phyloP scores from a whole-genome alignment of 2,329 filamentous ascomycete species.

The Aspergillus quadrilineatus region DNA sequence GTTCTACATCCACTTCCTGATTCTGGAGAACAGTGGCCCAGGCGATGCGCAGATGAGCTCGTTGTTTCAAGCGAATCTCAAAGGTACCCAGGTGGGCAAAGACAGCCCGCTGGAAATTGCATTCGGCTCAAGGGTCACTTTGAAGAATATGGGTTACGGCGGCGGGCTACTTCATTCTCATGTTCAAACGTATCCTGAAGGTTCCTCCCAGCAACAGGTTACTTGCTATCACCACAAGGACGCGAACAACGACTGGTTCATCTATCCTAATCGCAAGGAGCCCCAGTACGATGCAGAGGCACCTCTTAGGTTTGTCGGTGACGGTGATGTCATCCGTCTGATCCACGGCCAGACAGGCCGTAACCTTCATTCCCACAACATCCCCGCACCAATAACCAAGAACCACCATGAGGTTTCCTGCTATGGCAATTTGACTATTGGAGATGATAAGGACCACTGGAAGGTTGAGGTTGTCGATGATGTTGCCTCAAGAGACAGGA shows the following conservation, averaged over 20 bases:
- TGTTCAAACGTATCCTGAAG: constrained; percentile 92
- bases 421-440: constrained; percentile 93
- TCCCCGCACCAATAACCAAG: constrained; percentile 86
- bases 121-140: constrained; percentile 80
- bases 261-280: constrained; percentile 86
- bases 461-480: constrained; percentile 87
- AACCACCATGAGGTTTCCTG: constrained; percentile 87
- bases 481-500: constrained; percentile 80
- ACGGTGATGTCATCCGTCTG: constrained; percentile 77
- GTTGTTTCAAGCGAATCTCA: constrained; percentile 94
- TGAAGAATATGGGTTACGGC: constrained; percentile 99
- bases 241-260: constrained; percentile 99
- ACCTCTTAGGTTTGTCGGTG: constrained; percentile 71
- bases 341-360: constrained; percentile 95
- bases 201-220: constrained; percentile 90
- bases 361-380: constrained; percentile 92
- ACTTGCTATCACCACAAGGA: constrained; percentile 99
- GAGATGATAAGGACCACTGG: constrained; percentile 98
- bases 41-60: constrained; percentile 99
- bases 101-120: constrained; percentile 93
- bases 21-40: constrained; percentile 89
- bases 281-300: constrained; percentile 69
- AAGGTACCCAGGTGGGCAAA: constrained; percentile 88
- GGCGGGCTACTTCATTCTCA: constrained; percentile 95
- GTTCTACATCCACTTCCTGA: constrained; percentile 90